Percentiles rank a stretch among this genome's conserved stretches.
These are phyloP conservation scores for Juglanconis oblonga DNA, from an alignment of 2,329 filamentous ascomycete genomes.

Conservation along the genomic window DNA sequence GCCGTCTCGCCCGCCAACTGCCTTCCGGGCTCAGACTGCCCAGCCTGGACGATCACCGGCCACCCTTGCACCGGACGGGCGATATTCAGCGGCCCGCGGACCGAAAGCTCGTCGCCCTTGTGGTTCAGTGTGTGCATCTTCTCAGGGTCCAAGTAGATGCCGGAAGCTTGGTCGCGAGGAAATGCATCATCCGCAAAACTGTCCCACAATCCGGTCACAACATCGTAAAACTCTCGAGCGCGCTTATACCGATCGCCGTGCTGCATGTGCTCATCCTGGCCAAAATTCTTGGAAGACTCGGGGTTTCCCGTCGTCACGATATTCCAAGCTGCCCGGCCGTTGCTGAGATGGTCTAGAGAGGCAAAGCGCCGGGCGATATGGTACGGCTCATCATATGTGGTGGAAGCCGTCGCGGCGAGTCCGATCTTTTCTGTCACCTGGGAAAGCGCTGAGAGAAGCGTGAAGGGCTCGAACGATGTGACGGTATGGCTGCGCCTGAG, in stretches of 20 bases:
- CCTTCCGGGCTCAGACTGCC: constrained; percentile 49
- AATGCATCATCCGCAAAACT: constrained; percentile 56
- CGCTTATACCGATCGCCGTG: constrained; percentile 48
- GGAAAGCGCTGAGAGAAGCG: constrained; percentile 47
- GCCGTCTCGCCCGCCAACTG: constrained; percentile 52
- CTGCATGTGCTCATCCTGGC: constrained; percentile 46
- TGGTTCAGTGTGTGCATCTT: constrained; percentile 53
- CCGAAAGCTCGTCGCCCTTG: constrained; percentile 43
- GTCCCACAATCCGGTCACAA: constrained; percentile 52
- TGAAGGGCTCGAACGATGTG: constrained; percentile 56
- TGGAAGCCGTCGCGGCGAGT: constrained; percentile 52
- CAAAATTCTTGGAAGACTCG: constrained; percentile 51
- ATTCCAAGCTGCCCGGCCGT: constrained; percentile 52
- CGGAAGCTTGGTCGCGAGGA: constrained; percentile 42
- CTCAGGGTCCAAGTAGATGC: constrained; percentile 47
- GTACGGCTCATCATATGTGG: constrained; percentile 53
- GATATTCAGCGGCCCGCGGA: constrained; percentile 49
- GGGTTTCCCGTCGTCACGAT: constrained; percentile 53
- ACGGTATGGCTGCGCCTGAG: constrained; percentile 56
- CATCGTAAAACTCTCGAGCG: constrained; percentile 50
- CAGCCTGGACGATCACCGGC: constrained; percentile 55
- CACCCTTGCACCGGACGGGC: constrained; percentile 51
- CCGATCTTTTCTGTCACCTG: constrained; percentile 47
- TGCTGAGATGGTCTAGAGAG: constrained; percentile 49
- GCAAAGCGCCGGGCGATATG: constrained; percentile 53